Base-by-base conservation (phyloP, 2,329 filamentous ascomycete species). In the Claviceps monticola region DNA sequence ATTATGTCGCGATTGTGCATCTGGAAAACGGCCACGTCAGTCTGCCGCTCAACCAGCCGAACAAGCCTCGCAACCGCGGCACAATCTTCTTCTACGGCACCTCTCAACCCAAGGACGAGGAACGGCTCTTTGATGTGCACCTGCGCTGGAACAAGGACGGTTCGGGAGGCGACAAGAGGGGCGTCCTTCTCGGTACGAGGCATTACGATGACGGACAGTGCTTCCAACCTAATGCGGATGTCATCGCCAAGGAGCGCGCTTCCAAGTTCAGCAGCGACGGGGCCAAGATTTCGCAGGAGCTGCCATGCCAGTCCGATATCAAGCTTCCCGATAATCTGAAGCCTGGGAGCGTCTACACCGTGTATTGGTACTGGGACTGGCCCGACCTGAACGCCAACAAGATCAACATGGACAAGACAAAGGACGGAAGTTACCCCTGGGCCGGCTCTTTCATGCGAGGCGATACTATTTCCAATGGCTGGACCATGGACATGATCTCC, bases 341-440 rank as follows among this genome's bases (percentile, higher is more conserved):
- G n/a, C 66, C 73, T 9, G 80, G 81, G 45, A 77, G 82, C 34
- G 75, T 76, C 29, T 87, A 90, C 65, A 91, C 88, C 3, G 69
- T 95, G 49, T 95, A 95, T 73, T 97, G 91, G 91, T 84, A 96
- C 46, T 97, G 93, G 93, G 85, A 95, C 66, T 98, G 89, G 88
- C 83, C 84, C 2, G 83, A 79, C 14, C 72, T 80, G 62, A 67
- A 70, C 60, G 60, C 61, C 41, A 66, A 64, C 56, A 66, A 62
- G 57, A 68, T 65, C 54, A 67, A 76, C 56, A 58, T 67, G 38
- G 63, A 66, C 16, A 62, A 60, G 19, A 71, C 68, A 46, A 62
- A 62, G 55, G 57, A 68, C 55, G 69, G 73, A 29, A 64, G 66
- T 52, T 74, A 67, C 53, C 67, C 70, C 13, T 70, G 67, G 67